A percentile compares a stretch with the other conserved stretches of the same genome.
phyloP scores from a whole-genome alignment of 2,329 filamentous ascomycete species.

The Rhynchosporium graminicola region DNA sequence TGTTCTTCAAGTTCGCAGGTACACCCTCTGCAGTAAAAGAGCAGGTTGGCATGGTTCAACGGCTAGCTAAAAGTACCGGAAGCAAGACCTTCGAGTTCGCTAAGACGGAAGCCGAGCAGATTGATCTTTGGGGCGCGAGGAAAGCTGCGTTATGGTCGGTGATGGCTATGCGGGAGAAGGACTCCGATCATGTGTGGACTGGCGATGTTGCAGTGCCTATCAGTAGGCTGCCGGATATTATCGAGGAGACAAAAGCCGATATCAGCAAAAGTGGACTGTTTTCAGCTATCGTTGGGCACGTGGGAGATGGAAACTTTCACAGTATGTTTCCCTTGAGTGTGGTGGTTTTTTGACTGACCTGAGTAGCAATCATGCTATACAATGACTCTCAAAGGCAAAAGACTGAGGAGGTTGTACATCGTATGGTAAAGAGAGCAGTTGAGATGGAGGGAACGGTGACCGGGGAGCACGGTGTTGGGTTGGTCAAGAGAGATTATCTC shows the following conservation, averaged over 20 bases:
- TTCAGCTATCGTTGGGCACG: conserved; percentile 68
- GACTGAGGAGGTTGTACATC: conserved; percentile 72
- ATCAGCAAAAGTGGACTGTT: conserved; percentile 58
- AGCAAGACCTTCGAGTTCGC: conserved; percentile 79
- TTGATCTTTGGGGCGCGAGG: conserved; percentile 78
- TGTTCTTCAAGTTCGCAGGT: conserved; percentile 84
- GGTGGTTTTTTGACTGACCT: conserved; percentile 16
- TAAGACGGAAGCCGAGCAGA: conserved; percentile 65
- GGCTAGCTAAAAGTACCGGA: conserved; percentile 60
- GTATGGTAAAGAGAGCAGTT: conserved; percentile 83
- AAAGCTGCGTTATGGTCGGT: conserved; percentile 85
- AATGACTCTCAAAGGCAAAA: conserved; percentile 66
- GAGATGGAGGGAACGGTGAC: conserved; percentile 85
- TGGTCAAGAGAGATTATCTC: conserved; percentile 84
- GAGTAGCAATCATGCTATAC: conserved; percentile 56
- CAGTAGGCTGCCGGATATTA: conserved; percentile 70
- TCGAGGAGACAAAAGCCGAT: conserved; percentile 72
- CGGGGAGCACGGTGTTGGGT: conserved; percentile 80
- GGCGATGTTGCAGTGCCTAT: conserved; percentile 86
- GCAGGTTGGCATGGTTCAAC: conserved; percentile 69
- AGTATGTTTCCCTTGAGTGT: conserved; percentile 37
- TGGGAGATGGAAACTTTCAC: conserved; percentile 80
- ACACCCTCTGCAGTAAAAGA: conserved; percentile 73
- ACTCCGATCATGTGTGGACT: conserved; percentile 76
- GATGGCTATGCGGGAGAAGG: conserved; percentile 62